Evolutionary conservation across 2,329 filamentous ascomycete genomes (phyloP).

Genomic region (Lasiodiplodia sp.): DNA sequence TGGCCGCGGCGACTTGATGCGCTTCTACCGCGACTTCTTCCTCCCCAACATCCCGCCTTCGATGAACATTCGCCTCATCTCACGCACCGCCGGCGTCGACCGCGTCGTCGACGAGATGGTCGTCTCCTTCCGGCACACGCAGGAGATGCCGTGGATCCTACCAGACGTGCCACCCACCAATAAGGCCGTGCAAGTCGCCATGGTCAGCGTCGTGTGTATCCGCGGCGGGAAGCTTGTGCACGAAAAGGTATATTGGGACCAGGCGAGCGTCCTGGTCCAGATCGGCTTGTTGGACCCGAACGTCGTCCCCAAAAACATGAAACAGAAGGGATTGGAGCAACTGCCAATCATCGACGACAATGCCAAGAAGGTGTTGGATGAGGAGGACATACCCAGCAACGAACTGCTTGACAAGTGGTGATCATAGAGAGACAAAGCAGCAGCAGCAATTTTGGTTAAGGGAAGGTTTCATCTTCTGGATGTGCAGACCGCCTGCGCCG

Average conservation of each 20-base stretch:
- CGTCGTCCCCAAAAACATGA: slow-evolving; percentile 54
- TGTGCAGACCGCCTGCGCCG: neutral
- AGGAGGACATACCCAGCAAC: slow-evolving; percentile 43
- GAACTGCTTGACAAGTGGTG: slow-evolving; percentile 41
- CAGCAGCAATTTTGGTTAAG: slow-evolving; percentile 6
- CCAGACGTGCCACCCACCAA: slow-evolving; percentile 64
- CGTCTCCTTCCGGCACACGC: slow-evolving; percentile 62
- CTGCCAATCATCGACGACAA: slow-evolving; percentile 50
- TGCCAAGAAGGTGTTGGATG: slow-evolving; percentile 52
- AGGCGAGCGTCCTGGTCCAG: slow-evolving; percentile 65
- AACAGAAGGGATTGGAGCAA: slow-evolving; percentile 48
- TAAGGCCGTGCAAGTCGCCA: slow-evolving; percentile 62
- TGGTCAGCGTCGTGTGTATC: slow-evolving; percentile 64
- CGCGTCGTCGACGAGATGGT: slow-evolving; percentile 67
- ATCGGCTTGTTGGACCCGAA: slow-evolving; percentile 63
- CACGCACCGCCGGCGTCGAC: slow-evolving; percentile 63
- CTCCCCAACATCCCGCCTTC: slow-evolving; percentile 61
- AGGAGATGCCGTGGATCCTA: slow-evolving; percentile 65
- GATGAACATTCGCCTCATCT: slow-evolving; percentile 61
- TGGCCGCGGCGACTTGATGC: slow-evolving; percentile 50
- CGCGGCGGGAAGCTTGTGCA: slow-evolving; percentile 61
- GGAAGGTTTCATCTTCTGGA: slow-evolving; percentile 8
- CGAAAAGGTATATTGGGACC: slow-evolving; percentile 68
- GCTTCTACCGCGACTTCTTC: slow-evolving; percentile 66
- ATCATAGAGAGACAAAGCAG: neutral